Percentiles rank a stretch among this genome's conserved stretches.
These are phyloP conservation scores for Chalciporus piperatus DNA, from an alignment of 768 basidiomycete genomes.

Conservation along the genomic window DNA sequence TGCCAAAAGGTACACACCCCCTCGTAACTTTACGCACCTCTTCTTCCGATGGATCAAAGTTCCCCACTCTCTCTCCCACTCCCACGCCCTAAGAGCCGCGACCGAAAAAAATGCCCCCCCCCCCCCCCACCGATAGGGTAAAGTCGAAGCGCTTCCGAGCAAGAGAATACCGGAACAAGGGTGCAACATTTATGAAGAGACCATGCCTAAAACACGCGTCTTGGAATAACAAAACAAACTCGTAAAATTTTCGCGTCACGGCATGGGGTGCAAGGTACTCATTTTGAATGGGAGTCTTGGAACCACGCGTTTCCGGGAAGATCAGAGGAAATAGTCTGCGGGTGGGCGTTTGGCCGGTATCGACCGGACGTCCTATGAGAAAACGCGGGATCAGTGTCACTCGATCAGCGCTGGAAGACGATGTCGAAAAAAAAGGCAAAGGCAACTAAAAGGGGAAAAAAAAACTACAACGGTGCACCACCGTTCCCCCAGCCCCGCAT, in stretches of 20 bases:
- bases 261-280: conserved; percentile 3
- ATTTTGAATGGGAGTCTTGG: conserved; percentile 8
- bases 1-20: conserved; percentile 25
- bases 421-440: conserved; percentile 5
- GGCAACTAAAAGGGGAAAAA: not conserved
- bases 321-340: conserved; percentile 80
- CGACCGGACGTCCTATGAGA: conserved; percentile 67
- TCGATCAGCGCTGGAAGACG: not conserved
- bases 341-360: conserved; percentile 83
- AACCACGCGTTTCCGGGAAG: too few species aligned
- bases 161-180: conserved; percentile 15
- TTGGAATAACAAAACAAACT: conserved; percentile 7
- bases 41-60: conserved; percentile 17
- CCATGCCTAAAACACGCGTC: conserved; percentile 31
- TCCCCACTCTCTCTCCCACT: conserved; percentile 16
- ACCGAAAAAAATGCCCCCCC: too few species aligned
- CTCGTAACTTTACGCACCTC: not conserved
- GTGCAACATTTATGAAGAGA: conserved; percentile 12
- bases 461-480: too few species aligned
- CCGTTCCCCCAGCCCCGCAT: conserved; percentile 20
- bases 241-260: too few species aligned
- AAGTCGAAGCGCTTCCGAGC: conserved; percentile 17
- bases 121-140: too few species aligned
- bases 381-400: conserved; percentile 1
- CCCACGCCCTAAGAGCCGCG: not conserved